Conservation (phyloP, 179 eudicot genomes). For the Vitellaria paradoxa region DNA sequence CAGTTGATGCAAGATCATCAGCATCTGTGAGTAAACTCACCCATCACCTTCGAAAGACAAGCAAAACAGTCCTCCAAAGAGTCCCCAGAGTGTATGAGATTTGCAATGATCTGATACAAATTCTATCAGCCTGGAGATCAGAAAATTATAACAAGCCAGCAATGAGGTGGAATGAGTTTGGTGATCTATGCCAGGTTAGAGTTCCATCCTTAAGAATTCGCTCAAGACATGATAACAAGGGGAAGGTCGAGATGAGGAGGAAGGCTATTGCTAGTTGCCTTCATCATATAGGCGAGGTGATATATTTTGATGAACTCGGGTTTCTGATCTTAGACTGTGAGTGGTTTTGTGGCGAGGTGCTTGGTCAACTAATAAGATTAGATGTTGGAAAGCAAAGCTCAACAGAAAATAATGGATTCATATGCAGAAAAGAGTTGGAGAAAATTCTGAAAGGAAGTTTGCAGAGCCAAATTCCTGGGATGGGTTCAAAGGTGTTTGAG, state of each 20-base stretch:
- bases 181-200: slow-evolving; percentile 75
- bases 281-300: slow-evolving; percentile 82
- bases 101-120: slow-evolving; percentile 65
- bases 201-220: slow-evolving; percentile 65
- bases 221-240: slow-evolving; percentile 58
- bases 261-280: slow-evolving; percentile 66
- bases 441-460: slow-evolving; percentile 62
- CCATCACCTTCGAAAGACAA: slow-evolving; percentile 63
- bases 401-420: slow-evolving; percentile 52
- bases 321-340: slow-evolving; percentile 70
- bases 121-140: slow-evolving; percentile 75
- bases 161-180: slow-evolving; percentile 78
- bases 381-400: slow-evolving; percentile 47
- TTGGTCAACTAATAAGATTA: slow-evolving; percentile 55
- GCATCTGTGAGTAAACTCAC: slow-evolving; percentile 70
- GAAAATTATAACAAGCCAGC: slow-evolving; percentile 68
- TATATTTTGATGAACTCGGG: slow-evolving; percentile 77
- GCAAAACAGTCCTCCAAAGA: slow-evolving; percentile 67
- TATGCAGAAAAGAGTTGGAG: slow-evolving; percentile 71
- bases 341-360: slow-evolving; percentile 86
- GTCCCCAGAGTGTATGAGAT: slow-evolving; percentile 83
- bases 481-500: slow-evolving; percentile 64
- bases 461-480: slow-evolving; percentile 68
- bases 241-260: slow-evolving; percentile 78
- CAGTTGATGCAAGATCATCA: slow-evolving; percentile 92